Evolutionary conservation across 2,329 filamentous ascomycete genomes (phyloP).

Genomic region (Colletotrichum truncatum): DNA sequence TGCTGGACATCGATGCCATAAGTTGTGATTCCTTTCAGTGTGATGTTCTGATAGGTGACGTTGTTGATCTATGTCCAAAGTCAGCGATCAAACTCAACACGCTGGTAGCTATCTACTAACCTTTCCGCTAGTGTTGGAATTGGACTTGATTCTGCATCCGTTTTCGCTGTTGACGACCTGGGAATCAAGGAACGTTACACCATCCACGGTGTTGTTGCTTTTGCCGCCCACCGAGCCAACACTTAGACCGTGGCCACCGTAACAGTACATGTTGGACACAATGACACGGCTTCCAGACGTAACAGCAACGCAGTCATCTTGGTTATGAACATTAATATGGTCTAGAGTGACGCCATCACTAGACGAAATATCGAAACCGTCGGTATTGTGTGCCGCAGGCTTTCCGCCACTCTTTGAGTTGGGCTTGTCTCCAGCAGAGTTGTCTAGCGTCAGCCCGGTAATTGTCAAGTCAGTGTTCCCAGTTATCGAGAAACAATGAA

Average conservation of each 20-base stretch:
- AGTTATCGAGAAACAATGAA: constrained; percentile 19
- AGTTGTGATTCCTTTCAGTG: constrained; percentile 1
- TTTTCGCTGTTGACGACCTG: constrained; percentile 52
- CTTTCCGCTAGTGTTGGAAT: constrained; percentile 46
- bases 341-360: constrained; percentile 46
- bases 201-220: constrained; percentile 47
- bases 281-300: constrained; percentile 51
- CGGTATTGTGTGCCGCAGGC: constrained; percentile 48
- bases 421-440: constrained; percentile 15
- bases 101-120: too few relatives aligned
- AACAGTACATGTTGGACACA: constrained; percentile 51
- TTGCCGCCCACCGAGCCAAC: constrained; percentile 54
- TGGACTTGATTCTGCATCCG: constrained; percentile 55
- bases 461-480: constrained; percentile 2
- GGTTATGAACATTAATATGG: constrained; percentile 47
- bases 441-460: constrained; percentile 1
- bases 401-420: constrained; percentile 9
- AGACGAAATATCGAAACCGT: constrained; percentile 51
- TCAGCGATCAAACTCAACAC: too few relatives aligned
- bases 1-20: constrained; percentile 24
- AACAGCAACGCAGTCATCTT: constrained; percentile 55
- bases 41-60: constrained; percentile 48
- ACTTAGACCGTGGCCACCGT: constrained; percentile 55
- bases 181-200: constrained; percentile 49
- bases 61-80: too few relatives aligned